phyloP scores from a whole-genome alignment of 148 eudicot species.

The Fagopyrum tataricum region DNA sequence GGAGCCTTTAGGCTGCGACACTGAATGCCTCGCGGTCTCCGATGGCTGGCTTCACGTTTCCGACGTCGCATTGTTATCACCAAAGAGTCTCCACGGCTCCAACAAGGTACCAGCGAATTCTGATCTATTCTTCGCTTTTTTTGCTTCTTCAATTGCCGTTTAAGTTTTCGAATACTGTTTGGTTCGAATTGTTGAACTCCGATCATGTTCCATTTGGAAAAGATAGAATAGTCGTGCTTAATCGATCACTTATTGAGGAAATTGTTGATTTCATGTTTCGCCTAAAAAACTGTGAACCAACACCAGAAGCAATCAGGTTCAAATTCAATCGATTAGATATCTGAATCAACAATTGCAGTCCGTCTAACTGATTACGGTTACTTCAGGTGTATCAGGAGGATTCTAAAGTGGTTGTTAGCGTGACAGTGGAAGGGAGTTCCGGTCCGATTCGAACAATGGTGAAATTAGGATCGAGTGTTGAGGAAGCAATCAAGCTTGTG shows the following conservation, averaged over 20 bases:
- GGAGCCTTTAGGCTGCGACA: not conserved
- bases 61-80: not conserved
- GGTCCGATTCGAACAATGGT: constrained; percentile 72
- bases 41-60: not conserved
- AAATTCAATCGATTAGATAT: not conserved
- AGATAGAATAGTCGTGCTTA: not conserved
- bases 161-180: not conserved
- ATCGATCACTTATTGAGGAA: not conserved
- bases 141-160: not conserved
- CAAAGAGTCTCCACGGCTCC: not conserved
- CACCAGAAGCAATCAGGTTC: not conserved
- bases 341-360: not conserved
- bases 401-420: constrained; percentile 69
- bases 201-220: too few relatives aligned
- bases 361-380: not conserved
- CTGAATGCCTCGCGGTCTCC: not conserved
- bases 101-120: not conserved
- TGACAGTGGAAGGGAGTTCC: constrained; percentile 77
- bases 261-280: not conserved
- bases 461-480: constrained; percentile 68
- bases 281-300: not conserved
- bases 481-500: constrained; percentile 64
- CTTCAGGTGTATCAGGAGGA: constrained; percentile 49
- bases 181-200: not conserved
- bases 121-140: too few relatives aligned